phyloP scores from a whole-genome alignment of 2,329 filamentous ascomycete species.

The Kalaharituber pfeilii region DNA sequence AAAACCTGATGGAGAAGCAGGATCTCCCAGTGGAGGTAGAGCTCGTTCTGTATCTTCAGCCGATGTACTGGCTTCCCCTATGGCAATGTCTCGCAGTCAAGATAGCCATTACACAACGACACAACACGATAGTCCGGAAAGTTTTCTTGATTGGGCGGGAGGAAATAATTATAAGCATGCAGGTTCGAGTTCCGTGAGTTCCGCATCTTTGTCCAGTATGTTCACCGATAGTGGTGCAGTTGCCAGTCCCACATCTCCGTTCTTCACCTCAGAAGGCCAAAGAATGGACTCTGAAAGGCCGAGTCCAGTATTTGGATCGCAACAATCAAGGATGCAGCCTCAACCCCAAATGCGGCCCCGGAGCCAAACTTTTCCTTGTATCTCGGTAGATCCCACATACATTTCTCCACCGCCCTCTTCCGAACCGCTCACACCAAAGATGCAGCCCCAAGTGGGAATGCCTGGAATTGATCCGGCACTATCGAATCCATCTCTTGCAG shows the following conservation, averaged over 20 bases:
- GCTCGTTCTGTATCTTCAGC: constrained; percentile 54
- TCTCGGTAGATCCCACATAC: constrained; percentile 33
- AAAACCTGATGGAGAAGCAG: not conserved
- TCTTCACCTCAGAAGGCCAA: constrained; percentile 23
- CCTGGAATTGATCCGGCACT: constrained; percentile 34
- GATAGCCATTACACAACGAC: constrained; percentile 1
- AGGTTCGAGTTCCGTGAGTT: constrained; percentile 48
- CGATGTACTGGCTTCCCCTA: constrained; percentile 44
- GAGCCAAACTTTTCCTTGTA: constrained; percentile 28
- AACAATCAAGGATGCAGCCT: constrained; percentile 23
- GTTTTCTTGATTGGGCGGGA: constrained; percentile 42
- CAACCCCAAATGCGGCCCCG: constrained; percentile 26
- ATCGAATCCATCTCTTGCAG: constrained; percentile 32
- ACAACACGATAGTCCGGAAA: constrained; percentile 28
- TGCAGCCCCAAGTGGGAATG: constrained; percentile 30
- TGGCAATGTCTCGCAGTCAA: constrained; percentile 49
- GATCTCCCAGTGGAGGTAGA: not conserved
- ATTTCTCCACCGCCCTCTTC: constrained; percentile 34
- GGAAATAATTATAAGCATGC: constrained; percentile 34
- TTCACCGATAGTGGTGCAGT: constrained; percentile 47
- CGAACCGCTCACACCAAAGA: constrained; percentile 41
- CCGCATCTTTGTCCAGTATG: constrained; percentile 48
- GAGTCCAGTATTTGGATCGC: constrained; percentile 20
- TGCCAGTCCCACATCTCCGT: constrained; percentile 44
- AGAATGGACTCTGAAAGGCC: constrained; percentile 15